Base-by-base conservation (phyloP, 257 asterid species). In the Capsicum chinense region DNA sequence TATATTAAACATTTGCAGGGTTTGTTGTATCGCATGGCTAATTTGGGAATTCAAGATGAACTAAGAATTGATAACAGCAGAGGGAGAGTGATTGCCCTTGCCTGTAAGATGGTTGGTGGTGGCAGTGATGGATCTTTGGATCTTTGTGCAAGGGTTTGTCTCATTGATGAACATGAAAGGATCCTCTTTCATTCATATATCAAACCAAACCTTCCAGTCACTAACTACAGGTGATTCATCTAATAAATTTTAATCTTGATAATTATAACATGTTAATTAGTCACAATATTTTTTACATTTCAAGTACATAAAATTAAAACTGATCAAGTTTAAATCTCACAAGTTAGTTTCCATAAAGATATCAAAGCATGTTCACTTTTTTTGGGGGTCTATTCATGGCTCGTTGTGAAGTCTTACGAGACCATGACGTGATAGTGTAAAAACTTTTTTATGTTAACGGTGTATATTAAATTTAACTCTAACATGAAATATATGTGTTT, bases 41-140 rank as follows among this genome's bases (percentile, higher is more conserved):
- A 89, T 90, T 73, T 93, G 88, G 92, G 97, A 19, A 90, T 93
- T 82, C 97, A 91, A 83, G 97, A 95, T 79, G 98, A 95, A 56
- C 12, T 93, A 87, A 92, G 93, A 86, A 91, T 88, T 13, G 99
- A 93, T 57, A 91, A 88, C 63, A 88, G 84, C 67, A 86, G 95
- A 86, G 94, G 90, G 59, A 95, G 87, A 87, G 93, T 87, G 79
- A 97, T 94, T 82, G 90, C 99, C 47, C 91, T 95, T 50, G 97
- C 96, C 39, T 94, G 99, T 89, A 95, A 92, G 87, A 95, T 93
- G 97, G 98, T 95, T 12, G 97, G 98, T 1, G 99, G 99, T 14
- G 99, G 99, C 60, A 93, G 94, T 52, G 98, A 95, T 88, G 99
- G 99, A 26, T 90, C 97, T 50, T 82, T 93, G 39, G 98, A 94